phyloP scores from a whole-genome alignment of 1,284 basidiomycete genomes.

The Leccinum cinnamomeum region DNA sequence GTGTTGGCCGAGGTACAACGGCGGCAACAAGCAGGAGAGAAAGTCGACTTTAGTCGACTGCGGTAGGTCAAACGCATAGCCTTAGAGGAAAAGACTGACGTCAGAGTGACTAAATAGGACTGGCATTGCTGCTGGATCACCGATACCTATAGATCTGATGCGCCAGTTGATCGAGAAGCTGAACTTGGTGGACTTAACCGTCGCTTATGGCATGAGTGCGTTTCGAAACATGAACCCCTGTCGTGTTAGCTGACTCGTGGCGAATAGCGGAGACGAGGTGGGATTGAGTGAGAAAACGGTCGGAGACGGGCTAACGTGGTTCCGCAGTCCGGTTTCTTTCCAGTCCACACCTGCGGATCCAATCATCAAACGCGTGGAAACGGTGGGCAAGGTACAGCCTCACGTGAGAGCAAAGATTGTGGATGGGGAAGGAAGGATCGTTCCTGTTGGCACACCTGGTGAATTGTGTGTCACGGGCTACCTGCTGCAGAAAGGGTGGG shows the following conservation, averaged over 20 bases:
- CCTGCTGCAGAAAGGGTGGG: constrained; percentile 74
- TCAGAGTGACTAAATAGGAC: constrained; percentile 45
- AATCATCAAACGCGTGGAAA: constrained; percentile 73
- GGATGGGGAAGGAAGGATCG: constrained; percentile 55
- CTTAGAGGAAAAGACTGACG: not conserved
- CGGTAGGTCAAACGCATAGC: constrained; percentile 43
- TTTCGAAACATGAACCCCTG: constrained; percentile 14
- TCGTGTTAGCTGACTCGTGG: constrained; percentile 24
- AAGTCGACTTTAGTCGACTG: constrained; percentile 48
- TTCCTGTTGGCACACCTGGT: constrained; percentile 68
- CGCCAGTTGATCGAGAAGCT: constrained; percentile 63
- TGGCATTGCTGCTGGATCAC: constrained; percentile 78
- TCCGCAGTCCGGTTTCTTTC: constrained; percentile 73
- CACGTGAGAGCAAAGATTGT: constrained; percentile 79
- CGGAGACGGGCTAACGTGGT: constrained; percentile 3
- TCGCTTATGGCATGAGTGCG: constrained; percentile 83
- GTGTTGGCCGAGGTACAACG: constrained; percentile 66
- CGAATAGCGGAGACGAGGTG: constrained; percentile 59
- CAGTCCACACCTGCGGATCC: constrained; percentile 70
- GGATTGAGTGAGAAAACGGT: not conserved
- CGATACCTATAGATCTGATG: constrained; percentile 81
- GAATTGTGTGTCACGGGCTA: constrained; percentile 78
- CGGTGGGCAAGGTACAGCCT: constrained; percentile 73
- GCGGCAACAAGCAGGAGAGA: constrained; percentile 46
- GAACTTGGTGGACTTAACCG: constrained; percentile 70